These are phyloP conservation scores for Podospora comata DNA, from an alignment of 495 filamentous ascomycete genomes.

Conservation along the genomic window DNA sequence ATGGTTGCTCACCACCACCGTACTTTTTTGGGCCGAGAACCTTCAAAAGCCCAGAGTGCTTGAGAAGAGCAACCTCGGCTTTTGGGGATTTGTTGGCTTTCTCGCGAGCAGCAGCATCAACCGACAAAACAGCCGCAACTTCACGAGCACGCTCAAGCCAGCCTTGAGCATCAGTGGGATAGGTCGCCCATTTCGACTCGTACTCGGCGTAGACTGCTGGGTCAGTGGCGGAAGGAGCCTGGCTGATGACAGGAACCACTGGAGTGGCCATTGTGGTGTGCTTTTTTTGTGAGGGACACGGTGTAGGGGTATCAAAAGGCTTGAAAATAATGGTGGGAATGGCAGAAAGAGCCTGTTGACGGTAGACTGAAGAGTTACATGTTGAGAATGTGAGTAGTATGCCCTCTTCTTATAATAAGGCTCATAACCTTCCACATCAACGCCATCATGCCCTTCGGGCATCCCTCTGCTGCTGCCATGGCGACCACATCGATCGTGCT, in stretches of 20 bases:
- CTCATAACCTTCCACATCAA: neutral
- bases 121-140: constrained; percentile 51
- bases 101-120: constrained; percentile 52
- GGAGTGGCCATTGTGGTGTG: constrained; percentile 2
- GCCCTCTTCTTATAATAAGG: neutral
- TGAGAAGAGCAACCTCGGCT: constrained; percentile 56
- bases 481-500: neutral
- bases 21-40: constrained; percentile 53
- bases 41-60: constrained; percentile 55
- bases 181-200: constrained; percentile 43
- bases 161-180: constrained; percentile 42
- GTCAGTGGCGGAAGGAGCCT: constrained; percentile 41
- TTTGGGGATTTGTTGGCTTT: constrained; percentile 55
- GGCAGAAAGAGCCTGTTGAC: neutral
- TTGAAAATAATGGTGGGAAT: neutral
- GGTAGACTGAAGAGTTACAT: neutral
- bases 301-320: neutral
- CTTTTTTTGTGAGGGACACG: constrained; percentile 7
- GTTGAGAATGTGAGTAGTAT: neutral
- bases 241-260: constrained; percentile 7
- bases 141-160: constrained; percentile 54
- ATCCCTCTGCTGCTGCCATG: neutral
- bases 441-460: neutral
- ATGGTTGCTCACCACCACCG: constrained; percentile 56
- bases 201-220: constrained; percentile 51